These are phyloP conservation scores for Talaromyces amestolkiae DNA, from an alignment of 2,329 filamentous ascomycete genomes.

Conservation along the genomic window DNA sequence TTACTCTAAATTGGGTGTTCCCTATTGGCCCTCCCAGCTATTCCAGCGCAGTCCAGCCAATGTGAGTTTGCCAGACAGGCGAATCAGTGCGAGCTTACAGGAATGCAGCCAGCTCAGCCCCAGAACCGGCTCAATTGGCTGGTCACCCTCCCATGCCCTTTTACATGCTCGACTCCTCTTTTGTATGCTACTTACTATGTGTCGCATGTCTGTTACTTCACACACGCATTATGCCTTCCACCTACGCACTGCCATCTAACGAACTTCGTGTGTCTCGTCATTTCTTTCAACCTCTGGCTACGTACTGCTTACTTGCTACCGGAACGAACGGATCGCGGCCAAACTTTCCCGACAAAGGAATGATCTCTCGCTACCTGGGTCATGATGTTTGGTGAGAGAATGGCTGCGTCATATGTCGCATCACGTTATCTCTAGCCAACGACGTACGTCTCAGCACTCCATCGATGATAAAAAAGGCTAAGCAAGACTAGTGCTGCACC, in stretches of 20 bases:
- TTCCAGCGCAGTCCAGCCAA: background rate
- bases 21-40: background rate
- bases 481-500: slow-evolving; percentile 21
- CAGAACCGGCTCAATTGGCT: slow-evolving; percentile 3
- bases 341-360: background rate
- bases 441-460: no score
- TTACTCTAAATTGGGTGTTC: background rate
- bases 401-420: slow-evolving; percentile 18
- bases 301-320: background rate
- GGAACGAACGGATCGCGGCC: slow-evolving; percentile 4
- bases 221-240: background rate
- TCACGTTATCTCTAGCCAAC: slow-evolving; percentile 10
- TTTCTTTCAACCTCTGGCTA: background rate
- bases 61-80: background rate
- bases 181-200: background rate
- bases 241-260: background rate
- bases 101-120: slow-evolving; percentile 2
- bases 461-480: background rate
- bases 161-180: slow-evolving; percentile 4
- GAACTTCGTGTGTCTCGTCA: background rate
- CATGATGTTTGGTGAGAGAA: slow-evolving; percentile 13
- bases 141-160: background rate
- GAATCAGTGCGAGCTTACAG: background rate
- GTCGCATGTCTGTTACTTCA: no score
- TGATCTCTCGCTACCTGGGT: no score